A percentile compares a stretch with the other conserved stretches of the same genome.
phyloP scores from a whole-genome alignment of 441 rosid species.

The Adansonia rubrostipa region DNA sequence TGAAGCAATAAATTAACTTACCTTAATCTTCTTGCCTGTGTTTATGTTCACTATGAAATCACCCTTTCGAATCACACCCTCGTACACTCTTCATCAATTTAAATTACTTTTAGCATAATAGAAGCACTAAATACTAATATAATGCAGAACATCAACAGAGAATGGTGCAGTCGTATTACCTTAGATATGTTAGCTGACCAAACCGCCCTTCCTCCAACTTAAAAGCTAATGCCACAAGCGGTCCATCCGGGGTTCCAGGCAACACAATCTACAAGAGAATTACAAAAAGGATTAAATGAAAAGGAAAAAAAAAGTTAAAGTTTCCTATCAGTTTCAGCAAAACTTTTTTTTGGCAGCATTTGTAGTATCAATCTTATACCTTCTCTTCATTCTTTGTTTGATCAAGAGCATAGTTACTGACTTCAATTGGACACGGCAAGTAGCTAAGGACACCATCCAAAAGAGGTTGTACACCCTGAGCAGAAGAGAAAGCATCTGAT shows the following conservation, averaged over 20 bases:
- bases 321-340: slow-evolving; percentile 12
- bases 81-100: slow-evolving; percentile 69
- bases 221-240: slow-evolving; percentile 97
- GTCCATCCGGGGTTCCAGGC: slow-evolving; percentile 92
- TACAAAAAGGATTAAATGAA: background rate
- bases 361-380: slow-evolving; percentile 44
- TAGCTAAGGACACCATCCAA: slow-evolving; percentile 84
- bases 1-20: slow-evolving; percentile 33
- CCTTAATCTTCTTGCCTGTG: slow-evolving; percentile 96
- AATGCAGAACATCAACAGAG: background rate
- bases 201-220: slow-evolving; percentile 98
- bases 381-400: slow-evolving; percentile 85
- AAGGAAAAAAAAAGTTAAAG: background rate
- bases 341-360: background rate
- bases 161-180: slow-evolving; percentile 45
- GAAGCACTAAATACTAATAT: background rate
- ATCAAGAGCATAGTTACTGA: slow-evolving; percentile 89
- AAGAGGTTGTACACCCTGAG: slow-evolving; percentile 94
- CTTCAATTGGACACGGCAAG: slow-evolving; percentile 93
- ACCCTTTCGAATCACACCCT: slow-evolving; percentile 95
- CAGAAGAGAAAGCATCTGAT: slow-evolving; percentile 3
- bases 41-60: slow-evolving; percentile 85
- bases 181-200: slow-evolving; percentile 90
- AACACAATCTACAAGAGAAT: slow-evolving; percentile 62
- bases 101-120: slow-evolving; percentile 36